Conservation (phyloP, 768 basidiomycete genomes). For the Tulasnella sp. region DNA sequence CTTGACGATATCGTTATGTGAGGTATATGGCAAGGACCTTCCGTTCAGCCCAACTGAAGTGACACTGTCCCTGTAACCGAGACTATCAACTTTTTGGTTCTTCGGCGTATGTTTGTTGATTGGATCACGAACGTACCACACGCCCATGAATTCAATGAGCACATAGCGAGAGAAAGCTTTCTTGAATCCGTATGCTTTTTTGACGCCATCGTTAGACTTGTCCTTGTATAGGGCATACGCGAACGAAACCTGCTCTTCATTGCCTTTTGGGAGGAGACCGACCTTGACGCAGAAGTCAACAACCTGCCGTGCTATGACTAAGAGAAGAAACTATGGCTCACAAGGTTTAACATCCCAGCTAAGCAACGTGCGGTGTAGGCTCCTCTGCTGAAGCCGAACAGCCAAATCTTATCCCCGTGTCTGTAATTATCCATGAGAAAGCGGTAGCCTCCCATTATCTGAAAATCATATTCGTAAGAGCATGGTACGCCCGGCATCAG, state of each 20-base stretch:
- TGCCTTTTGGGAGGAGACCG: constrained; percentile 15
- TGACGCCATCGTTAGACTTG: constrained; percentile 18
- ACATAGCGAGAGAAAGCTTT: constrained; percentile 38
- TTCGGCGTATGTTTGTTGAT: background rate
- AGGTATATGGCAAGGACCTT: constrained; percentile 38
- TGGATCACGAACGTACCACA: constrained; percentile 10
- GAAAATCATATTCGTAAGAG: background rate
- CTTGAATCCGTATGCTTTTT: constrained; percentile 38
- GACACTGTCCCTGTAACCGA: constrained; percentile 38
- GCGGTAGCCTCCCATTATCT: constrained; percentile 32
- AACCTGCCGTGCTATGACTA: background rate
- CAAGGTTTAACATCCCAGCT: constrained; percentile 35
- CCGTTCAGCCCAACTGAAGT: constrained; percentile 38
- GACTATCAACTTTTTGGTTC: background rate
- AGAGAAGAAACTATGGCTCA: background rate
- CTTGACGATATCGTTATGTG: constrained; percentile 34
- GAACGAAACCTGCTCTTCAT: constrained; percentile 22
- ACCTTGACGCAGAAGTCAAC: background rate
- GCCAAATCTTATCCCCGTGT: constrained; percentile 43
- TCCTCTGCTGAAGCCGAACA: constrained; percentile 35
- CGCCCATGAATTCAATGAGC: constrained; percentile 39
- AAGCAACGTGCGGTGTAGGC: constrained; percentile 33
- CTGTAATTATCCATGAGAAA: constrained; percentile 33
- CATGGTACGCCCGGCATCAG: background rate
- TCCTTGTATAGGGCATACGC: constrained; percentile 19